Evolutionary conservation across 371 early-diverging fungal genomes (phyloP).

Genomic region (Sporodiniella umbellata): DNA sequence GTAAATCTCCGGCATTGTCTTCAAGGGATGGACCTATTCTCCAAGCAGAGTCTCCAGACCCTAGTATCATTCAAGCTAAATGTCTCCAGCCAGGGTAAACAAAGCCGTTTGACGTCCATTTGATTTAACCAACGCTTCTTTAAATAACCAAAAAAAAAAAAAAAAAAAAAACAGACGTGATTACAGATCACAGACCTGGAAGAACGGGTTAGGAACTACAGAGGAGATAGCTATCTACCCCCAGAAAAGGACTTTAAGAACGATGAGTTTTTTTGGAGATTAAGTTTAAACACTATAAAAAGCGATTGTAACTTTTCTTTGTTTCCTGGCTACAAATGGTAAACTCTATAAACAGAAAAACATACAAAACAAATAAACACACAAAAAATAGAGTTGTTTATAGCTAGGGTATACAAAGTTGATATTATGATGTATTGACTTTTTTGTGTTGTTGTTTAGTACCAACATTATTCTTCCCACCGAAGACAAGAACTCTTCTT

Average conservation of each 20-base stretch:
- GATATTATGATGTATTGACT: no score
- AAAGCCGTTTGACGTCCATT: background rate
- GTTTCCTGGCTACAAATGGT: constrained; percentile 64
- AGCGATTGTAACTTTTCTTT: constrained; percentile 62
- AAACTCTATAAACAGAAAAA: background rate
- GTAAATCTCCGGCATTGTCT: background rate
- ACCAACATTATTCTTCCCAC: constrained; percentile 39
- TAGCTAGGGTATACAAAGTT: background rate
- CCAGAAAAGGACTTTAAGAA: constrained; percentile 41
- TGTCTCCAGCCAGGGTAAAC: constrained; percentile 17
- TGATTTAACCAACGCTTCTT: background rate
- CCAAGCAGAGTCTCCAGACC: constrained; percentile 35
- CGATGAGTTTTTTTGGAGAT: constrained; percentile 65
- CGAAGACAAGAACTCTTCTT: constrained; percentile 28
- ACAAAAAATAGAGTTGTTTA: background rate
- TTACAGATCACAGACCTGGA: constrained; percentile 53
- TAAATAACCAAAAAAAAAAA: no score
- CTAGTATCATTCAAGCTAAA: constrained; percentile 16
- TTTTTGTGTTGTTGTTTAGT: no score
- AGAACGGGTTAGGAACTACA: constrained; percentile 69
- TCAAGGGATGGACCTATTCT: constrained; percentile 5
- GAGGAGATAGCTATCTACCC: constrained; percentile 62
- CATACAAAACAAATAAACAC: constrained; percentile 12
- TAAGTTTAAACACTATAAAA: constrained; percentile 49
- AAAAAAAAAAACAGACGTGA: no score